Percentiles rank a stretch among this genome's conserved stretches.
phyloP scores from a whole-genome alignment of 352 stramenopile species.

The Pythium volutum region DNA sequence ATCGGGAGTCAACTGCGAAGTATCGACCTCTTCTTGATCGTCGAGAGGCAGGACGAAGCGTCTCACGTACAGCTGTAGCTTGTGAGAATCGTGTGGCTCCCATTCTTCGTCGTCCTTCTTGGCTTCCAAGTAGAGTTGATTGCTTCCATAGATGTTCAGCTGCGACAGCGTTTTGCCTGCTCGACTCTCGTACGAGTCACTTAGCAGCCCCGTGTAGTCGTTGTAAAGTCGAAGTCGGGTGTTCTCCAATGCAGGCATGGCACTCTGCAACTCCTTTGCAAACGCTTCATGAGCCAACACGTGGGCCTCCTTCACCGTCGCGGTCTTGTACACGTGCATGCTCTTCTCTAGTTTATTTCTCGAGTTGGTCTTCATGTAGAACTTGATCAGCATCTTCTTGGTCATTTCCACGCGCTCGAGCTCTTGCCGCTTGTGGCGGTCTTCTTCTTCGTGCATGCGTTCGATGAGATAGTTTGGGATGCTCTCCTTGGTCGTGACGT shows the following conservation, averaged over 20 bases:
- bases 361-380: constrained; percentile 72
- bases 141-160: constrained; percentile 63
- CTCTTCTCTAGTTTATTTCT: constrained; percentile 67
- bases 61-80: constrained; percentile 72
- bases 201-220: constrained; percentile 70
- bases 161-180: constrained; percentile 53
- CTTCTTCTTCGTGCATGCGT: constrained; percentile 65
- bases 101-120: constrained; percentile 61
- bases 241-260: constrained; percentile 50
- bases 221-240: constrained; percentile 70
- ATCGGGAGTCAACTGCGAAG: constrained; percentile 4
- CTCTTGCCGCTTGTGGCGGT: constrained; percentile 48
- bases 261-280: constrained; percentile 45
- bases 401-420: constrained; percentile 66
- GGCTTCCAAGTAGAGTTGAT: constrained; percentile 70
- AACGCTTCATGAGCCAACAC: constrained; percentile 49
- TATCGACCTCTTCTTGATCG: constrained; percentile 6
- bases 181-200: constrained; percentile 55
- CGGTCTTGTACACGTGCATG: constrained; percentile 75
- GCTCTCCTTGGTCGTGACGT: constrained; percentile 47
- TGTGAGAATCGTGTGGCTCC: constrained; percentile 59
- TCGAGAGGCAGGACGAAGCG: constrained; percentile 38
- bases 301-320: constrained; percentile 55
- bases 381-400: constrained; percentile 75
- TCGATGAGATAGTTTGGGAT: constrained; percentile 71